Conservation (phyloP, 352 stramenopile genomes). For the Thalassiosira exigua region DNA sequence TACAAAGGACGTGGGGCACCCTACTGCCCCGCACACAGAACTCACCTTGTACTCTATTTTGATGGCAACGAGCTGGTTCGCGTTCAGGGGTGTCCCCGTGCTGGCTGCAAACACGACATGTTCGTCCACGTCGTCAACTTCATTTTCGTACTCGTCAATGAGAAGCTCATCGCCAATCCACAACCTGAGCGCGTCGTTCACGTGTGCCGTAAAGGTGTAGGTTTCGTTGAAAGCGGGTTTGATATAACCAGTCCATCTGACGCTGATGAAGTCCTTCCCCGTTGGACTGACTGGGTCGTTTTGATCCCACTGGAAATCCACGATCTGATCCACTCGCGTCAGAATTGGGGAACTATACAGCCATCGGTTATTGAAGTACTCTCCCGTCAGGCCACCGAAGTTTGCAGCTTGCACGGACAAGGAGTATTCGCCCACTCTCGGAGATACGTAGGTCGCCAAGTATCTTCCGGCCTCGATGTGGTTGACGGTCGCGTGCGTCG, state of each 20-base stretch:
- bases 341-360: constrained; percentile 88
- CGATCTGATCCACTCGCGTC: constrained; percentile 87
- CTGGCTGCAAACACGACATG: constrained; percentile 62
- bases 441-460: constrained; percentile 89
- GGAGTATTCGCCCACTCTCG: constrained; percentile 88
- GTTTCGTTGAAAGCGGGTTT: constrained; percentile 90
- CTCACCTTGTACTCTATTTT: constrained; percentile 93
- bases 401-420: constrained; percentile 87
- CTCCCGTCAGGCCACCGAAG: constrained; percentile 88
- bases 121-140: constrained; percentile 74
- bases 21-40: too few relatives aligned
- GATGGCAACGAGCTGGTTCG: constrained; percentile 87
- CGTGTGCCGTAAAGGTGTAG: constrained; percentile 89
- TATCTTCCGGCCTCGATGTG: constrained; percentile 87
- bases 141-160: constrained; percentile 88
- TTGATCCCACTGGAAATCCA: constrained; percentile 91
- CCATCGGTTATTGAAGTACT: constrained; percentile 97
- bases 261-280: constrained; percentile 92
- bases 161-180: constrained; percentile 88
- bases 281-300: constrained; percentile 89
- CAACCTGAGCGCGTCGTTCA: constrained; percentile 90
- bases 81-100: constrained; percentile 81
- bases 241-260: constrained; percentile 92
- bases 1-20: too few relatives aligned
- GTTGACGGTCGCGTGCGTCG: constrained; percentile 57